Percentiles rank a stretch among this genome's conserved stretches.
phyloP scores from a whole-genome alignment of 768 basidiomycete genomes.

The Lactarius deliciosus region DNA sequence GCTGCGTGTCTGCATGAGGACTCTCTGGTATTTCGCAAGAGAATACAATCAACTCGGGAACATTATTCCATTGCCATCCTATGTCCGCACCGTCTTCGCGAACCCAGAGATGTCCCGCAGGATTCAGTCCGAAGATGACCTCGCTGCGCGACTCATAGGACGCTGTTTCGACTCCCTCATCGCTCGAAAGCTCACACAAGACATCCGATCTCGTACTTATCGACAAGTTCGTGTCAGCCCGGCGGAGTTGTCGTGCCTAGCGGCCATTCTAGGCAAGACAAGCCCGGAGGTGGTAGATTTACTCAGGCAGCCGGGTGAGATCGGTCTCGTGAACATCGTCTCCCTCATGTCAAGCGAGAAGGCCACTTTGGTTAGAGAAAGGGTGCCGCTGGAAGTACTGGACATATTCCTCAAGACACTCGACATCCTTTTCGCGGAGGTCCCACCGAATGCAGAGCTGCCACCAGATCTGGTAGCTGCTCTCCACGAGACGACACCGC shows the following conservation, averaged over 20 bases:
- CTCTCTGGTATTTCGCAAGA: constrained; percentile 12
- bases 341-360: too few relatives aligned
- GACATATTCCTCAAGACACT: too few relatives aligned
- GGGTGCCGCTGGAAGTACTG: too few relatives aligned
- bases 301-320: too few relatives aligned
- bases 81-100: not conserved
- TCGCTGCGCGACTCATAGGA: not conserved
- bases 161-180: constrained; percentile 2
- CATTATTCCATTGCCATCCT: not conserved
- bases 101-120: not conserved
- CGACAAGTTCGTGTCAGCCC: too few relatives aligned
- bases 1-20: constrained; percentile 2
- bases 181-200: not conserved
- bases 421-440: too few relatives aligned
- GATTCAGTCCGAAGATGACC: not conserved
- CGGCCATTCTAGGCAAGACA: too few relatives aligned
- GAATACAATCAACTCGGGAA: not conserved
- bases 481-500: not conserved
- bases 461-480: not conserved
- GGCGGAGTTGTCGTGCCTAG: too few relatives aligned
- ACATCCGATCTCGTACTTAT: not conserved
- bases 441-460: not conserved
- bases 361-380: too few relatives aligned
- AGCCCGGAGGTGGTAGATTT: too few relatives aligned
- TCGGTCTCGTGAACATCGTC: too few relatives aligned